These are phyloP conservation scores for Xylaria venustula DNA, from an alignment of 495 filamentous ascomycete species.

Conservation along the genomic window DNA sequence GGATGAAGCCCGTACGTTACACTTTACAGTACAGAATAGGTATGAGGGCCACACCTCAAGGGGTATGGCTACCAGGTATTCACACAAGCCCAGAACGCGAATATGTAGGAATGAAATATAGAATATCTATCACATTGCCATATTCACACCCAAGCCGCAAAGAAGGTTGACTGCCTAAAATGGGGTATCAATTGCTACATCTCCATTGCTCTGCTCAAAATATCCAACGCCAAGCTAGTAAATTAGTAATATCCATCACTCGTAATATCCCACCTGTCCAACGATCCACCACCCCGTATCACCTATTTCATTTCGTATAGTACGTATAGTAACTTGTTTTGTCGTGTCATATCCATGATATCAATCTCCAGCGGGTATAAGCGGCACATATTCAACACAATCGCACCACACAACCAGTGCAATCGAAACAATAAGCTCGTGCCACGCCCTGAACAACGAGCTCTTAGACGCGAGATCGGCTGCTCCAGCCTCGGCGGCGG, in stretches of 20 bases:
- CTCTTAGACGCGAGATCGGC: constrained; percentile 39
- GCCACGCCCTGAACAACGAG: no score
- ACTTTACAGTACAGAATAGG: no score
- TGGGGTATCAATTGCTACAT: not conserved
- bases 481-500: constrained; percentile 41
- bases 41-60: no score
- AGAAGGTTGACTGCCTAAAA: not conserved
- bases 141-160: not conserved
- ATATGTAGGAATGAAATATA: no score
- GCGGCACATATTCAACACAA: not conserved
- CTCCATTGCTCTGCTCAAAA: not conserved
- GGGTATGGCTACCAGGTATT: no score
- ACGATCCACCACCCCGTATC: not conserved
- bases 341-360: not conserved
- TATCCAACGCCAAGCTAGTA: not conserved
- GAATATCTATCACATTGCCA: no score
- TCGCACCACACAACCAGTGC: not conserved
- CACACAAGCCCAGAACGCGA: no score
- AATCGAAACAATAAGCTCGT: not conserved
- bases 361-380: not conserved
- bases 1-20: no score
- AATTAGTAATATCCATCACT: not conserved
- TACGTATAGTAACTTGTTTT: no score
- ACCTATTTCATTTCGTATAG: not conserved
- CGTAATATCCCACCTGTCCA: no score